Evolutionary conservation across 345 rosid genomes (phyloP), one percentile per base, ranked within the genome.

Genomic region (Arabidopsis suecica): DNA sequence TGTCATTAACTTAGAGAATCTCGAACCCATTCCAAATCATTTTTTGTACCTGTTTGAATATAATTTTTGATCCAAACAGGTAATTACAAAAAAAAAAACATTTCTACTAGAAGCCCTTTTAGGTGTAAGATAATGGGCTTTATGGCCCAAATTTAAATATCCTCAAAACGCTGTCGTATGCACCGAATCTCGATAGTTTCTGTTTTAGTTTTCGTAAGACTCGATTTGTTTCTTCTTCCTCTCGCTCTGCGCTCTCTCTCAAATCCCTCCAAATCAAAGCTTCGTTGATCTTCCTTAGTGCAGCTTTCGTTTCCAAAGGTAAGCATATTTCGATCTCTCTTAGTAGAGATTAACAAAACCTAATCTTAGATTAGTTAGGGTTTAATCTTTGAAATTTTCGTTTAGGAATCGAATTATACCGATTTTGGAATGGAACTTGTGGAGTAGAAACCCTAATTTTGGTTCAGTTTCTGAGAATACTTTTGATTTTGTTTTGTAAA

Each of bases 211-310:
- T 6, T 16, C 18, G 18, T 8, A 18, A 49, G 54, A 8, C 6
- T 28, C 55, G 30, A 20, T 22, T 23, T 3, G 30, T 71, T 16
- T 47, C 30, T 6, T 72, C 75, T n/a, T 45, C 74, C 37, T 56
- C 65, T 33, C 65, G 16, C 30, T 48, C 38, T 11, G 1, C 20
- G 2, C 55, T 7, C 5, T 7, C 45, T 72, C 40, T 36, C 45
- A 41, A 14, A 63, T 64, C 32, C 54, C 48, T 55, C 45, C 34
- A 37, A 65, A 56, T 34, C 58, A 16, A 74, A 59, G 71, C 65
- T 56, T 56, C 16, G 47, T 74, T 10, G 32, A 74, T 47, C 78
- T 65, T 65, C 66, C 7, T 28, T 2, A 53, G 59, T 30, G 7
- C 38, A 12, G 7, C 4, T 28, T 45, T 72, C 63, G 16, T 42